phyloP scores from a whole-genome alignment of 805 yeast genomes.

The Dipodascus albidus region DNA sequence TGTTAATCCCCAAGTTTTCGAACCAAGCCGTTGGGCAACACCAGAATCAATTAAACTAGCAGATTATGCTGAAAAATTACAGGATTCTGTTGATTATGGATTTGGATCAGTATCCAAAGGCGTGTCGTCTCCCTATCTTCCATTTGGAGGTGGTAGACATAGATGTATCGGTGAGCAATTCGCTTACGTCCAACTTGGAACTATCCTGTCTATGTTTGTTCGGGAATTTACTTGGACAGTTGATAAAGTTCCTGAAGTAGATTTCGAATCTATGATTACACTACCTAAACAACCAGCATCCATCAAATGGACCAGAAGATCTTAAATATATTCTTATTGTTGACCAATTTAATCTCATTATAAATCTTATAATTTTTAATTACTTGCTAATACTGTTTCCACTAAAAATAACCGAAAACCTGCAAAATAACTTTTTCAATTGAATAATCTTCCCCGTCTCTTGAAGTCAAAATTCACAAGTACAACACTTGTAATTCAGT shows the following conservation, averaged over 20 bases:
- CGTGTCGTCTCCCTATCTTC: conserved; percentile 89
- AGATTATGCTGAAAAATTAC: conserved; percentile 17
- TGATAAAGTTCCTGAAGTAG: conserved; percentile 41
- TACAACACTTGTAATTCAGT: too few species aligned
- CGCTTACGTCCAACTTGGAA: conserved; percentile 87
- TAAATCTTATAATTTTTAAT: too few species aligned
- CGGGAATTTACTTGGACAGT: conserved; percentile 70
- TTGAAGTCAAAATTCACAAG: too few species aligned
- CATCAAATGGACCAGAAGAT: conserved; percentile 20
- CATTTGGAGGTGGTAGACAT: conserved; percentile 99
- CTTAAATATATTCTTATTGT: too few species aligned
- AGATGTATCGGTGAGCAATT: conserved; percentile 99
- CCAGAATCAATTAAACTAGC: conserved; percentile 13
- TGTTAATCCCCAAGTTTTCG: conserved; percentile 59
- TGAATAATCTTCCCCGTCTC: too few species aligned
- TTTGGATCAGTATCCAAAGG: conserved; percentile 92
- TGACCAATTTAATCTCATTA: too few species aligned
- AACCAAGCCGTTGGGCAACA: conserved; percentile 79
- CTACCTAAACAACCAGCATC: conserved; percentile 61
- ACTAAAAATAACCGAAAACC: too few species aligned
- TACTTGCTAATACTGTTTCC: too few species aligned
- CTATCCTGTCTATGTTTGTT: conserved; percentile 66
- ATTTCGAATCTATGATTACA: conserved; percentile 86
- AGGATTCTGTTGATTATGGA: conserved; percentile 71
- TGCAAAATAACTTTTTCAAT: too few species aligned